Base-by-base conservation (phyloP, 73 alveolate species). In the Paramecium octaurelia region DNA sequence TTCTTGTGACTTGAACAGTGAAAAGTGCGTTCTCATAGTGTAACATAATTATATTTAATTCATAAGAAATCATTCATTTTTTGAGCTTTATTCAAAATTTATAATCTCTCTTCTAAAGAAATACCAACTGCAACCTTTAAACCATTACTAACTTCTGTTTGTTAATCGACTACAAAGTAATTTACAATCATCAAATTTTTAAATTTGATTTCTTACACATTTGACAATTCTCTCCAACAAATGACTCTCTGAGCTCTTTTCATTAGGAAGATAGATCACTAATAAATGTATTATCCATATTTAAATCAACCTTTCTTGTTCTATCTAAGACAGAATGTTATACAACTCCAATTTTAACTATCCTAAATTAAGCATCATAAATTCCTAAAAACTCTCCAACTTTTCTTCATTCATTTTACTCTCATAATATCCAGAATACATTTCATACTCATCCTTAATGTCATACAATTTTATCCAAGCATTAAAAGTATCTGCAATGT, bases 11-110 rank as follows among this genome's bases (percentile, higher is more conserved):
- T 23, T 80, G 18, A 11, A 46, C 31, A 23, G 70, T 80, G 57
- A 80, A 80, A 18, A 80, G 57, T 10, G 91, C 46, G 44, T 80
- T 80, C 34, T 80, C 91, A 80, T 80, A 80, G 5, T 21, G 46
- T 31, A 64, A 64, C 84, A 64, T 64, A n/a, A 54, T 54, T 54
- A 54, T 64, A 48, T 64, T 64, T 27, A 64, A 12, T 64, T 64
- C 48, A 27, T 27, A 64, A 31, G 46, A 64, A 64, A 31, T 64
- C 84, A 64, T 64, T 54, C 69, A 14, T 48, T 54, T 54, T 16
- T 18, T 54, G 31, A 54, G 31, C 35, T 54, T 54, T 54, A 54
- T 54, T 54, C 69, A 54, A 54, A 54, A 54, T 54, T 21, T 34
- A 64, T 20, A n/a, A 64, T 27, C 27, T 64, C n/a, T 18, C 9